phyloP scores from a whole-genome alignment of 495 filamentous ascomycete species.

The Penicilliopsis zonata region DNA sequence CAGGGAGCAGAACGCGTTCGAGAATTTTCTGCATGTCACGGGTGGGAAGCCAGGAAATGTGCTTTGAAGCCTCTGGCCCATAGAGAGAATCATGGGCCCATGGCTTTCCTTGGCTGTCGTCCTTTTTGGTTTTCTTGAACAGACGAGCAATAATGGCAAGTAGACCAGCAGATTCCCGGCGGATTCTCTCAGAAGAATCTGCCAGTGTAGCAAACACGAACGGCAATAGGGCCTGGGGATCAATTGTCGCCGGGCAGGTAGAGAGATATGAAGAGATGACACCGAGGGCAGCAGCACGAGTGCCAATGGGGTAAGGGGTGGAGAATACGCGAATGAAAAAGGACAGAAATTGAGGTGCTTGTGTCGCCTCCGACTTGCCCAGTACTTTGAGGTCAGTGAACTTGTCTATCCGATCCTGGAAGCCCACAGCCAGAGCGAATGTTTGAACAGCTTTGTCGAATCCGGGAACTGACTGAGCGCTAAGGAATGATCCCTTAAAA shows the following conservation, averaged over 20 bases:
- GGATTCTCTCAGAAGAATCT: constrained; percentile 61
- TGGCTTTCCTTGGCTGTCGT: constrained; percentile 13
- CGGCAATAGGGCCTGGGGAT: constrained; percentile 67
- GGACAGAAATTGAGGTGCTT: constrained; percentile 55
- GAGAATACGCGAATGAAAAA: constrained; percentile 71
- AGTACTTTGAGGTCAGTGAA: constrained; percentile 51
- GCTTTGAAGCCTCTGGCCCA: constrained; percentile 33
- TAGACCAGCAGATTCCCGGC: constrained; percentile 60
- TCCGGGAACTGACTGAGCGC: constrained; percentile 19
- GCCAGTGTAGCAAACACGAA: constrained; percentile 62
- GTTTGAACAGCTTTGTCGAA: constrained; percentile 47
- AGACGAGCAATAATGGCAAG: constrained; percentile 33
- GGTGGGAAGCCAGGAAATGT: constrained; percentile 45
- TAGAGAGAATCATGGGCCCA: constrained; percentile 50
- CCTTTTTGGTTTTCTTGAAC: constrained; percentile 33
- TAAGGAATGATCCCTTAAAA: constrained; percentile 24
- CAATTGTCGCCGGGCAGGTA: constrained; percentile 35
- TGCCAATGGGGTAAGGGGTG: constrained; percentile 51
- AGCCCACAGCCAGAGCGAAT: constrained; percentile 47
- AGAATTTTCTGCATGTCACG: constrained; percentile 49
- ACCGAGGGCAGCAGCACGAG: constrained; percentile 54
- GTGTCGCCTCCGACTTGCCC: constrained; percentile 37
- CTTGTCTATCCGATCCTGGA: constrained; percentile 33
- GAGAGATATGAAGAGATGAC: constrained; percentile 42
- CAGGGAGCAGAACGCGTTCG: constrained; percentile 49